Base-by-base conservation (phyloP, 768 basidiomycete genomes). In the Russula sp. region DNA sequence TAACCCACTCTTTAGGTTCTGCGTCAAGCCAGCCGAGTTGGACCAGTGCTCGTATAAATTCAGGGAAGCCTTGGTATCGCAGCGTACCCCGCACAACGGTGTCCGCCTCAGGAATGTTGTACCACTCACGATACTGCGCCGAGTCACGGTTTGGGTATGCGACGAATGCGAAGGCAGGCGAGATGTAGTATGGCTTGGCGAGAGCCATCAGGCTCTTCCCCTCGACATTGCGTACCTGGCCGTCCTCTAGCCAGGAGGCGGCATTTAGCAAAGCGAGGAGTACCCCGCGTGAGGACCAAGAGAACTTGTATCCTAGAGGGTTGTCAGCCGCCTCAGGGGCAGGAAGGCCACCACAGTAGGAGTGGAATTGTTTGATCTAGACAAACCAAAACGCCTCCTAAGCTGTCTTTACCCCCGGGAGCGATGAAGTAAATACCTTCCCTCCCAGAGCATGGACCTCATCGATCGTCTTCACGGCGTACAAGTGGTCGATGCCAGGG, bases 241-340 rank as follows among this genome's bases (percentile, higher is more conserved):
- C 83, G 57, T 81, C 76, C 42, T 84, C 78, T 70, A 88, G 79
- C 76, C 87, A 94, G 3, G 89, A 86, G 20, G 93, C 97, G 39
- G 82, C 79, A 79, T 98, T 98, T 69, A 94, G 83, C 55, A 98
- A 83, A 2, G 97, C 96, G 67, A 98, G 88, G 58, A 99, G 87
- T 47, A 95, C 94, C 55, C 95, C 96, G 22, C 93, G 88, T 8
- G 94, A 90, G 7, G 93, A 96, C 97, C 97, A 98, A 41, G 93
- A 97, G 78, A 99, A 98, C 74, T 98, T 98, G 85, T 98, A 99
- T 11, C 96, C 96, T 59, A 98, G 87, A 2, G 97, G 94, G 78
- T 98, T 99, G 70, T 86, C 85, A 5, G 93, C 84, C 70, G 88
- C 88, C 69, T 92, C 87, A 7, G 93, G 91, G 0, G 94, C 92